Percentiles rank a stretch among this genome's conserved stretches.
These are phyloP conservation scores for Sclerotiophoma versabilis DNA, from an alignment of 2,329 filamentous ascomycete species.

Conservation along the genomic window DNA sequence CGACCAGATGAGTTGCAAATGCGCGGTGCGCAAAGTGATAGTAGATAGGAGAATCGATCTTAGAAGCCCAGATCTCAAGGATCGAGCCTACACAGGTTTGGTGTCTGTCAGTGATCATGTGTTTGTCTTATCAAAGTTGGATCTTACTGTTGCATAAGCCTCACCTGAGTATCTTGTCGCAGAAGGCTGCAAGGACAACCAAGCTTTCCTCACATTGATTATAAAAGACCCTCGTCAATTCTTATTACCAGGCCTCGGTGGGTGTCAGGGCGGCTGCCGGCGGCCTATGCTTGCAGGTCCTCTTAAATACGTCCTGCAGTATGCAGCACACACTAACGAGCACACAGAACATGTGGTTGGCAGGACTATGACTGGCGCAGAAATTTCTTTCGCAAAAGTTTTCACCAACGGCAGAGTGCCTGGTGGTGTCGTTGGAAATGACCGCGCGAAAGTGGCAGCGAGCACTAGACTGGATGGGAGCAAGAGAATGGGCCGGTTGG, in stretches of 20 bases:
- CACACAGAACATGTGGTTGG: neutral
- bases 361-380: neutral
- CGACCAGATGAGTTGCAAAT: slow-evolving; percentile 1
- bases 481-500: neutral
- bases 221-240: too few relatives aligned
- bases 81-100: too few relatives aligned
- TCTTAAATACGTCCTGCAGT: neutral
- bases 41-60: too few relatives aligned
- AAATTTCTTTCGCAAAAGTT: neutral
- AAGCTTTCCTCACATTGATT: too few relatives aligned
- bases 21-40: slow-evolving; percentile 4
- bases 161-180: too few relatives aligned
- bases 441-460: neutral
- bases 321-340: neutral
- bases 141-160: too few relatives aligned
- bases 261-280: too few relatives aligned
- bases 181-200: too few relatives aligned
- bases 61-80: too few relatives aligned
- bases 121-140: too few relatives aligned
- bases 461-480: neutral
- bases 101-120: too few relatives aligned
- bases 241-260: neutral
- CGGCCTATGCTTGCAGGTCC: neutral
- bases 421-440: neutral
- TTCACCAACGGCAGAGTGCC: neutral